Evolutionary conservation across 1,139 yeast species (phyloP).

Genomic region (Yamadazyma pseudoaaseri): DNA sequence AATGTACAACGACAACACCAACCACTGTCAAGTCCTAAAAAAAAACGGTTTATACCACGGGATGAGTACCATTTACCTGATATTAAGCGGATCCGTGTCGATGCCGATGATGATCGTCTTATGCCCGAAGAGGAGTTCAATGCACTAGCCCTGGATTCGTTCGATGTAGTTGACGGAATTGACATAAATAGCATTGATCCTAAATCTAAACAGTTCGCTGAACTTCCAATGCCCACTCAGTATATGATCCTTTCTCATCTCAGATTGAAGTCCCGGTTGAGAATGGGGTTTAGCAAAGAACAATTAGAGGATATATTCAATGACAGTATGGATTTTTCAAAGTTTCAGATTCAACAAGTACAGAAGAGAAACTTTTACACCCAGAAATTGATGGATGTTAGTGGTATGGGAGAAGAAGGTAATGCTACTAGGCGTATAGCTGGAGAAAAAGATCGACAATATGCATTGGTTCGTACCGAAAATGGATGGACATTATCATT

Average conservation of each 20-base stretch:
- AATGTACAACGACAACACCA: constrained; percentile 61
- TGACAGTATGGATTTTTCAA: constrained; percentile 83
- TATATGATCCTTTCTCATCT: constrained; percentile 85
- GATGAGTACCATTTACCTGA: constrained; percentile 90
- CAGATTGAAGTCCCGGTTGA: constrained; percentile 77
- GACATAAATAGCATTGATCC: constrained; percentile 72
- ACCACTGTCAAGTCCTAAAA: constrained; percentile 1
- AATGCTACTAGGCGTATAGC: constrained; percentile 64
- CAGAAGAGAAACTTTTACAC: constrained; percentile 88
- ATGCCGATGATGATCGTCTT: constrained; percentile 62
- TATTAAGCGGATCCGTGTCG: constrained; percentile 39
- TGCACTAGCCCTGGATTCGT: constrained; percentile 56
- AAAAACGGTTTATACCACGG: constrained; percentile 31
- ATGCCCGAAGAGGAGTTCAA: constrained; percentile 72
- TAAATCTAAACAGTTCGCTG: constrained; percentile 59
- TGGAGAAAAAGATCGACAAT: constrained; percentile 77
- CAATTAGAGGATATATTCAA: constrained; percentile 83
- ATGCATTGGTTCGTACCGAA: constrained; percentile 71
- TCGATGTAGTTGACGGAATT: constrained; percentile 70
- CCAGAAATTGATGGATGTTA: constrained; percentile 78
- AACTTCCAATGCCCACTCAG: constrained; percentile 76
- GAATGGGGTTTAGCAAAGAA: constrained; percentile 92
- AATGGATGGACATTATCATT: constrained; percentile 88
- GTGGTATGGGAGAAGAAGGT: constrained; percentile 75
- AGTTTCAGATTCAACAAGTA: constrained; percentile 90